Evolutionary conservation across 148 eudicot species (phyloP).

Genomic region (Vaccinium darrowii): DNA sequence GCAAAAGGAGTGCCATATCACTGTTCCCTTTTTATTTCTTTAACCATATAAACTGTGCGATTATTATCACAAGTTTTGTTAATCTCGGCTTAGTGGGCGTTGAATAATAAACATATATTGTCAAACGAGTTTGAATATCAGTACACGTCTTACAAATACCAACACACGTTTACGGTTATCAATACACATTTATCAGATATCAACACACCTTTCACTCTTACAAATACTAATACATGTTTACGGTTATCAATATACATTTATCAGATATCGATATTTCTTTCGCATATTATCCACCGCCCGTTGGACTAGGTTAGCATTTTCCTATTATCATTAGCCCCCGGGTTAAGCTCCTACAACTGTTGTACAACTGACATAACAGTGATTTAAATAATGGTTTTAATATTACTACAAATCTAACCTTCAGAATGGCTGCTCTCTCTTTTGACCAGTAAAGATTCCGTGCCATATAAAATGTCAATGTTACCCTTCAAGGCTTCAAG

Average conservation of each 20-base stretch:
- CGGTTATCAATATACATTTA: too few species aligned
- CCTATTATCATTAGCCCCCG: not conserved
- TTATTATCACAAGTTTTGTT: not conserved
- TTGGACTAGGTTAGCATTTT: too few species aligned
- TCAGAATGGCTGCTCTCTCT: slow-evolving; percentile 20
- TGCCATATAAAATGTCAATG: slow-evolving; percentile 13
- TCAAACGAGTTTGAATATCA: too few species aligned
- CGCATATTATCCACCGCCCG: too few species aligned
- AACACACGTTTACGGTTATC: too few species aligned
- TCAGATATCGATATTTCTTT: too few species aligned
- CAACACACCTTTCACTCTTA: too few species aligned
- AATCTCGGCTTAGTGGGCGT: too few species aligned
- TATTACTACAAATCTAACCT: slow-evolving; percentile 30
- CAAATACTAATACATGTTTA: too few species aligned
- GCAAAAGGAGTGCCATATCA: slow-evolving; percentile 5
- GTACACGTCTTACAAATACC: too few species aligned
- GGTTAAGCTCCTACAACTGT: slow-evolving; percentile 22
- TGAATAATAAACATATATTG: too few species aligned
- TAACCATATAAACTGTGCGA: not conserved
- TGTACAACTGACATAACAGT: slow-evolving; percentile 22
- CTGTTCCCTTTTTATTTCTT: not conserved
- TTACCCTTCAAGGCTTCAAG: slow-evolving; percentile 12
- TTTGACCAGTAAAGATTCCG: slow-evolving; percentile 48
- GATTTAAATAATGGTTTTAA: slow-evolving; percentile 12
- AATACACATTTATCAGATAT: too few species aligned